A percentile compares a stretch with the other conserved stretches of the same genome.
Evolutionary conservation across 2,329 filamentous ascomycete genomes (phyloP).

Genomic region (Apiospora pterosperma): DNA sequence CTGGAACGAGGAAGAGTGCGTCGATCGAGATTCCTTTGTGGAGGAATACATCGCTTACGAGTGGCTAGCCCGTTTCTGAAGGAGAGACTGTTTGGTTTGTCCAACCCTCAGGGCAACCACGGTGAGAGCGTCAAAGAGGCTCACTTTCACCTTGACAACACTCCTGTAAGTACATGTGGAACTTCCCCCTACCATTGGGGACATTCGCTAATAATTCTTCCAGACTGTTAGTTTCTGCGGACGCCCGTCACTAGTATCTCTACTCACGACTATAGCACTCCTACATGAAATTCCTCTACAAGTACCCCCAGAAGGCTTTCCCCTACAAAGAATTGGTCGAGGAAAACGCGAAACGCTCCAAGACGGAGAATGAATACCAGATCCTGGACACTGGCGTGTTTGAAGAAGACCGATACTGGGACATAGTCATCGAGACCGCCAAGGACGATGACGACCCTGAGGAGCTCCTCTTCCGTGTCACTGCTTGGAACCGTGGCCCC

Average conservation of each 20-base stretch:
- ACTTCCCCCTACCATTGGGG: slow-evolving; percentile 17
- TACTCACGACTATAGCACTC: slow-evolving; percentile 62
- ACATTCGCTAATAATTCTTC: neutral
- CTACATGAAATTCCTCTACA: slow-evolving; percentile 99
- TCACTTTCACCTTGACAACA: slow-evolving; percentile 95
- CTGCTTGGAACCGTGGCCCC: slow-evolving; percentile 91
- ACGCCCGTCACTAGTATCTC: slow-evolving; percentile 8
- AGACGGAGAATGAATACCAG: slow-evolving; percentile 84
- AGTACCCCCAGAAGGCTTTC: slow-evolving; percentile 88
- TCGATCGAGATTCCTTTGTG: slow-evolving; percentile 7
- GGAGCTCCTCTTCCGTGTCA: slow-evolving; percentile 88
- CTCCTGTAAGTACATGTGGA: slow-evolving; percentile 51
- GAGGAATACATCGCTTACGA: slow-evolving; percentile 34
- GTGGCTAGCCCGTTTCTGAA: slow-evolving; percentile 77
- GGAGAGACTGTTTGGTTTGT: slow-evolving; percentile 90
- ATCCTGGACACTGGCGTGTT: slow-evolving; percentile 86
- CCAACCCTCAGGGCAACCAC: slow-evolving; percentile 95
- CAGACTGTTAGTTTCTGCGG: slow-evolving; percentile 40
- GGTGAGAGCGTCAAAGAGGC: slow-evolving; percentile 96
- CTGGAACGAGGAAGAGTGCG: slow-evolving; percentile 94
- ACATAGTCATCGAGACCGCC: slow-evolving; percentile 93
- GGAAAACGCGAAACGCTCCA: slow-evolving; percentile 75
- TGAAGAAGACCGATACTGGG: slow-evolving; percentile 89
- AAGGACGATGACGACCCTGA: slow-evolving; percentile 92
- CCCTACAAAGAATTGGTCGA: slow-evolving; percentile 85